A percentile compares a stretch with the other conserved stretches of the same genome.
These are phyloP conservation scores for Tuber magnatum DNA, from an alignment of 495 filamentous ascomycete genomes.

Conservation along the genomic window DNA sequence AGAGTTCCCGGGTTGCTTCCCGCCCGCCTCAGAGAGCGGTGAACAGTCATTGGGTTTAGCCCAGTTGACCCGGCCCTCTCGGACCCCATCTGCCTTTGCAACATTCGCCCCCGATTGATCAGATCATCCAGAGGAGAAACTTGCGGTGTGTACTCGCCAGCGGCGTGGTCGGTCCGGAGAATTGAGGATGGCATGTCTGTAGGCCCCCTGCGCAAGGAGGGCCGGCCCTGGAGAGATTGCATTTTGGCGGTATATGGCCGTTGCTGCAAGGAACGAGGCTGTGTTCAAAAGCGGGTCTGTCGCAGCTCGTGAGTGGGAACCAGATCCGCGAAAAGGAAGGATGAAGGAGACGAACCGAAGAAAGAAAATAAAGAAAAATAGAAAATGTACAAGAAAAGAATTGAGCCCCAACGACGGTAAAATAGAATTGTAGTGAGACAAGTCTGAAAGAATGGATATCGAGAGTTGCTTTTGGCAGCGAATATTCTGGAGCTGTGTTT, in stretches of 20 bases:
- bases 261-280: not conserved
- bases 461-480: not conserved
- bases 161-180: constrained; percentile 50
- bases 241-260: not conserved
- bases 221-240: not conserved
- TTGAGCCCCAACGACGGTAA: not conserved
- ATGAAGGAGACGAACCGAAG: not conserved
- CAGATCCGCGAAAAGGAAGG: not conserved
- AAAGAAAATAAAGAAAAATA: constrained; percentile 2
- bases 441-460: not conserved
- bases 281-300: not conserved
- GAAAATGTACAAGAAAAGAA: constrained; percentile 5
- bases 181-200: constrained; percentile 7
- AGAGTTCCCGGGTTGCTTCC: constrained; percentile 42
- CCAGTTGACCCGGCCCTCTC: constrained; percentile 71
- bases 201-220: not conserved
- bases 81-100: constrained; percentile 71
- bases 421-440: not conserved
- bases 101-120: constrained; percentile 73
- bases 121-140: constrained; percentile 93
- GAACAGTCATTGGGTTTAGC: constrained; percentile 72
- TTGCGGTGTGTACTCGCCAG: constrained; percentile 82
- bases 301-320: not conserved
- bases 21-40: constrained; percentile 53
- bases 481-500: not conserved